Evolutionary conservation across 768 basidiomycete species (phyloP).

Genomic region (Boletales sp.): DNA sequence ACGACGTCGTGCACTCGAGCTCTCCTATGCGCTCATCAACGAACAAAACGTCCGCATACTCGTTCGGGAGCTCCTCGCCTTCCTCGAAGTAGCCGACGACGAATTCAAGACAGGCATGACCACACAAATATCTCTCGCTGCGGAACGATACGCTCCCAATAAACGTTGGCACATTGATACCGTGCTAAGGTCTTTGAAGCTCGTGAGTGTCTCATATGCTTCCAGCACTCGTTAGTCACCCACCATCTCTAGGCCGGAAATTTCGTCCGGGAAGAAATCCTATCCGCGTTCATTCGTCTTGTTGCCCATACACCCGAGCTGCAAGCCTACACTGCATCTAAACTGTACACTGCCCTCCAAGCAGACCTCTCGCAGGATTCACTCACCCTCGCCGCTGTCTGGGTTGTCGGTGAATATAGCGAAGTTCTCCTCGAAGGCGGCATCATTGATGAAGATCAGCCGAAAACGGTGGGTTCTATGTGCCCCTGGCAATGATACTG

Average conservation of each 20-base stretch:
- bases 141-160: constrained; percentile 95
- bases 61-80: constrained; percentile 88
- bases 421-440: constrained; percentile 88
- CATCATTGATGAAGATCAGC: constrained; percentile 71
- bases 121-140: constrained; percentile 93
- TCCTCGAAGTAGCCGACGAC: constrained; percentile 97
- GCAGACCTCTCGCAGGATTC: constrained; percentile 96
- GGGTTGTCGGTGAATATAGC: constrained; percentile 96
- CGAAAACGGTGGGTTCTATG: constrained; percentile 50
- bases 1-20: constrained; percentile 90
- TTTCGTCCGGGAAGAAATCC: constrained; percentile 93
- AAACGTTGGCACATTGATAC: constrained; percentile 99
- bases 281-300: constrained; percentile 92
- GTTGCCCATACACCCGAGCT: constrained; percentile 97
- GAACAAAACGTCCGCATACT: constrained; percentile 91
- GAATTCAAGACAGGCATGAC: constrained; percentile 99
- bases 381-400: constrained; percentile 86
- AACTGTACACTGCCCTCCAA: constrained; percentile 82
- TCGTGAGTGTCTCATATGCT: constrained; percentile 50
- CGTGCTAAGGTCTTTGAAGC: constrained; percentile 83
- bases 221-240: neutral
- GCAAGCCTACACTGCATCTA: constrained; percentile 92
- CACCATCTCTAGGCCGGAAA: constrained; percentile 76
- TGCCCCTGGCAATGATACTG: neutral
- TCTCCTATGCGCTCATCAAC: constrained; percentile 96